phyloP scores from a whole-genome alignment of 805 yeast genomes.

The Lipomyces spencermartinsiae region DNA sequence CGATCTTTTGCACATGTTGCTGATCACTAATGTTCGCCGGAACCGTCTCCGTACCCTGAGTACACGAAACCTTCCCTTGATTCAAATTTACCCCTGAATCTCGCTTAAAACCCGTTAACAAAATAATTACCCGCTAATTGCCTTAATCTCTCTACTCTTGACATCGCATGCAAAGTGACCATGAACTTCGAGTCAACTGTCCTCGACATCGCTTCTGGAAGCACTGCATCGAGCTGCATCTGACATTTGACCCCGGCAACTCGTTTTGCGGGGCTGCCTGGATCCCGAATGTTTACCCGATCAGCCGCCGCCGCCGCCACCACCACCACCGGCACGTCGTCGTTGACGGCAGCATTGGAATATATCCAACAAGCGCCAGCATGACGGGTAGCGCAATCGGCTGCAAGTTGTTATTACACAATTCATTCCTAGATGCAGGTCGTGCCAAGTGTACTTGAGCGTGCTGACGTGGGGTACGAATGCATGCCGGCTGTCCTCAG shows the following conservation, averaged over 20 bases:
- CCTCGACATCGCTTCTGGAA: constrained; percentile 26
- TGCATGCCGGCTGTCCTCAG: constrained; percentile 36
- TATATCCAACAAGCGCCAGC: constrained; percentile 27
- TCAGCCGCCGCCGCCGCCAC: too few relatives aligned
- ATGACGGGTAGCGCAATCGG: constrained; percentile 24
- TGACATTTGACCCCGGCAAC: constrained; percentile 39
- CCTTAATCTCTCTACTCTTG: too few relatives aligned
- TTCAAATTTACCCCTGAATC: too few relatives aligned
- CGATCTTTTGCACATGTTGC: too few relatives aligned
- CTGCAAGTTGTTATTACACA: too few relatives aligned
- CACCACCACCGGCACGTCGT: background rate
- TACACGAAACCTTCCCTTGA: too few relatives aligned
- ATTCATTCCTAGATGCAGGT: too few relatives aligned
- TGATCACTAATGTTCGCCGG: too few relatives aligned
- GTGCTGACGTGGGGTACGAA: constrained; percentile 34
- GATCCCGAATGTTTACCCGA: constrained; percentile 21
- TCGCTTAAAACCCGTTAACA: too few relatives aligned
- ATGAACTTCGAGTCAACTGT: constrained; percentile 20
- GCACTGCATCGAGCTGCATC: constrained; percentile 14
- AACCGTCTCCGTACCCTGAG: too few relatives aligned
- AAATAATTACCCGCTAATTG: too few relatives aligned
- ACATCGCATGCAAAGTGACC: background rate
- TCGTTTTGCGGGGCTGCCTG: constrained; percentile 33
- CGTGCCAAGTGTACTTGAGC: constrained; percentile 28
- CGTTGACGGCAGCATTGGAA: constrained; percentile 11